Evolutionary conservation across 2,329 filamentous ascomycete genomes (phyloP).

Genomic region (Talaromyces sp.): DNA sequence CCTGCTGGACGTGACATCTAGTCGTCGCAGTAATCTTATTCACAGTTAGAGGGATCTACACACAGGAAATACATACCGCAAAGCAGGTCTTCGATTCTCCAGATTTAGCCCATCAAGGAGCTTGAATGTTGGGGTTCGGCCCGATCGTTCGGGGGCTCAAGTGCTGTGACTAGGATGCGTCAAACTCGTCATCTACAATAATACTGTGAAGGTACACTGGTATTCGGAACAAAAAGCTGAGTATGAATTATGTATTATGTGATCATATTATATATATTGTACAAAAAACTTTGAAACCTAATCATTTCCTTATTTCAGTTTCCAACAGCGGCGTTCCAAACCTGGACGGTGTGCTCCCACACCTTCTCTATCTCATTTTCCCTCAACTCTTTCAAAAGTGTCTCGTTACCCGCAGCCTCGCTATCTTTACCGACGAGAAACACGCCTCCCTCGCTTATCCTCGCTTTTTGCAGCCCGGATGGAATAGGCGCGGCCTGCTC

Average conservation of each 20-base stretch:
- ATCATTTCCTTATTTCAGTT: not conserved
- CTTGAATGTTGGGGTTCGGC: too few relatives aligned
- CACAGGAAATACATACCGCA: too few relatives aligned
- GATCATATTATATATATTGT: not conserved
- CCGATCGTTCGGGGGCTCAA: too few relatives aligned
- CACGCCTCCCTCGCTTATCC: not conserved
- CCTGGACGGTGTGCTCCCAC: not conserved
- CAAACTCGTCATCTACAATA: too few relatives aligned
- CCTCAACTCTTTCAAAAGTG: slow-evolving; percentile 36
- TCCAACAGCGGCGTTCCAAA: not conserved
- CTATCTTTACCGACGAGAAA: not conserved
- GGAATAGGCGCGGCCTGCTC: slow-evolving; percentile 51
- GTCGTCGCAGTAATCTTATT: too few relatives aligned
- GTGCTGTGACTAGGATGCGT: too few relatives aligned
- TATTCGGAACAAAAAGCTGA: too few relatives aligned
- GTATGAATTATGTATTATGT: not conserved
- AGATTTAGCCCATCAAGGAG: too few relatives aligned
- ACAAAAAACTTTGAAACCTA: not conserved
- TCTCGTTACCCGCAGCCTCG: not conserved
- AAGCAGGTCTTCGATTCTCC: too few relatives aligned
- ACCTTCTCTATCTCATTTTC: slow-evolving; percentile 14
- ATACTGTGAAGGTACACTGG: too few relatives aligned
- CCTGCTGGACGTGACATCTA: too few relatives aligned
- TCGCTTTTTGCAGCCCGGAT: slow-evolving; percentile 54
- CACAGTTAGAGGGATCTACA: too few relatives aligned